phyloP scores from a whole-genome alignment of 2,329 filamentous ascomycete species.

The Gaeumannomyces sp. region DNA sequence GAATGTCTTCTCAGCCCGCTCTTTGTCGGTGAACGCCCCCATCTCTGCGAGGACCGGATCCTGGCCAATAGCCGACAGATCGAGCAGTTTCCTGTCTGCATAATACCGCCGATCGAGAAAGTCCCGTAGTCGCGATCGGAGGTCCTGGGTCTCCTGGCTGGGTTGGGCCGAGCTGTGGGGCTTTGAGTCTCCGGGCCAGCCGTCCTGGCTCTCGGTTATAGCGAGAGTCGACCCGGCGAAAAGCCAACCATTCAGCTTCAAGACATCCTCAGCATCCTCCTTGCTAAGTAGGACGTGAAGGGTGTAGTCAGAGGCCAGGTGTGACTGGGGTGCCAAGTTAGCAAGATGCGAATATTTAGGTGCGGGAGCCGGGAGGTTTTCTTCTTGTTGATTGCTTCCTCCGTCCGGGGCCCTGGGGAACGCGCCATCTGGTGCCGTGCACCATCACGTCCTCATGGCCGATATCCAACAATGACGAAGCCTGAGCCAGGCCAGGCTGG shows the following conservation, averaged over 20 bases:
- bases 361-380: too few relatives aligned
- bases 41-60: constrained; percentile 67
- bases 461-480: background rate
- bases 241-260: constrained; percentile 60
- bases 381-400: background rate
- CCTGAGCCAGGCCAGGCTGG: background rate
- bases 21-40: constrained; percentile 67
- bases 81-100: constrained; percentile 64
- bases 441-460: background rate
- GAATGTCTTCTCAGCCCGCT: constrained; percentile 80
- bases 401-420: background rate
- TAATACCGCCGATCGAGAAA: constrained; percentile 74
- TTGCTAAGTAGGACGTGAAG: constrained; percentile 62
- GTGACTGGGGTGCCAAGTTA: constrained; percentile 64
- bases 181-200: constrained; percentile 31
- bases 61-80: constrained; percentile 70
- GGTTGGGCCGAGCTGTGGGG: constrained; percentile 30
- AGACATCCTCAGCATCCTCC: constrained; percentile 56
- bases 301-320: constrained; percentile 56
- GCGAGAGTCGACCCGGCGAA: constrained; percentile 62
- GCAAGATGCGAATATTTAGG: constrained; percentile 40
- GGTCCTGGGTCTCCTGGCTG: constrained; percentile 49
- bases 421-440: background rate
- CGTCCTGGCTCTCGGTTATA: constrained; percentile 40
- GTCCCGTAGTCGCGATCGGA: constrained; percentile 61